phyloP scores from a whole-genome alignment of 2,329 filamentous ascomycete species.

The Ciborinia camelliae region DNA sequence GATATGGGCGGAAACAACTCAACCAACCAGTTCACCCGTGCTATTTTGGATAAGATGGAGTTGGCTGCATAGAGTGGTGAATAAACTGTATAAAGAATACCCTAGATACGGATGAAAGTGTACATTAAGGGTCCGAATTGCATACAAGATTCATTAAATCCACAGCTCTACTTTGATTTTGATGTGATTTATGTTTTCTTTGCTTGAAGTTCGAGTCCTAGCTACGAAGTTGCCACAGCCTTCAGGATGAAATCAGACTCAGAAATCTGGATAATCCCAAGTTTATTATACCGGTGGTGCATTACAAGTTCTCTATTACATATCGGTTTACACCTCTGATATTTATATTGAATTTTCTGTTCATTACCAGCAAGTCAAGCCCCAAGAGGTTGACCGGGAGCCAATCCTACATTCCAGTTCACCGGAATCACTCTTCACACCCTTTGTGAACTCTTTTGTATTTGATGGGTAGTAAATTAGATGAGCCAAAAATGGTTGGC shows the following conservation, averaged over 20 bases:
- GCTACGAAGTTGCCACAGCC: not conserved
- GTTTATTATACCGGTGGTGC: not conserved
- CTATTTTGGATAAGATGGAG: slow-evolving; percentile 96
- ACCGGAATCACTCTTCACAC: not conserved
- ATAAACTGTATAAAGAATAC: slow-evolving; percentile 32
- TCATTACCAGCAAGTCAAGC: not conserved
- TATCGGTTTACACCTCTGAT: not conserved
- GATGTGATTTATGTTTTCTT: not conserved
- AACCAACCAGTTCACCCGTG: slow-evolving; percentile 92
- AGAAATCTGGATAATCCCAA: not conserved
- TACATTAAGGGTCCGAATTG: slow-evolving; percentile 31
- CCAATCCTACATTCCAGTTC: too few species aligned
- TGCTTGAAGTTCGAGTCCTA: not conserved
- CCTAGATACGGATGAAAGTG: slow-evolving; percentile 25
- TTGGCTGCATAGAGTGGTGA: slow-evolving; percentile 33
- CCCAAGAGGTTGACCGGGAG: too few species aligned
- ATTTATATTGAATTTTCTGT: not conserved
- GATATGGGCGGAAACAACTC: slow-evolving; percentile 92
- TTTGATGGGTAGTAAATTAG: not conserved
- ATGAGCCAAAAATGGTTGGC: not conserved
- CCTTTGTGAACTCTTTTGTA: not conserved
- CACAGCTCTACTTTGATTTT: not conserved
- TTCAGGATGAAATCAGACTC: not conserved
- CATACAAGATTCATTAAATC: slow-evolving; percentile 28
- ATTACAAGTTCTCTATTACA: not conserved